phyloP scores from a whole-genome alignment of 179 eudicot species.

The Beta corolliflora region DNA sequence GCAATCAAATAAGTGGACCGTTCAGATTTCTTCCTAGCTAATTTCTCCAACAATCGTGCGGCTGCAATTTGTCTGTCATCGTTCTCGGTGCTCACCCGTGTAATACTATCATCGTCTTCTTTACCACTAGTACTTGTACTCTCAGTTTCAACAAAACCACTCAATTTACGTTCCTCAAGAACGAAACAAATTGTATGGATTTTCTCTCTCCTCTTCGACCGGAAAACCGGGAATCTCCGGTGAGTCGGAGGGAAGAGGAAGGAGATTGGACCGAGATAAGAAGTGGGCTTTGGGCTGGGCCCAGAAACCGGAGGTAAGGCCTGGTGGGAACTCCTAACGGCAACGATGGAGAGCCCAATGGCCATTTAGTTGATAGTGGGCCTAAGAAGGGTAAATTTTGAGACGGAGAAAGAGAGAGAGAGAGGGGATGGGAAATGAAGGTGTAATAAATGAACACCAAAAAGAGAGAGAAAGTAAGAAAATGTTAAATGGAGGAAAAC shows the following conservation, averaged over 20 bases:
- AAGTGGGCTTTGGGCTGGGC: conserved; percentile 32
- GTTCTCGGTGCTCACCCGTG: conserved; percentile 10
- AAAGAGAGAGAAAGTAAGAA: conserved; percentile 2
- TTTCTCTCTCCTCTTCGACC: conserved; percentile 21
- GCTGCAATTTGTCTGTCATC: conserved; percentile 35
- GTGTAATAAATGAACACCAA: background rate
- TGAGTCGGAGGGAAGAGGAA: conserved; percentile 25
- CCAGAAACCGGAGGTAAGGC: conserved; percentile 25
- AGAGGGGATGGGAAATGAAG: background rate
- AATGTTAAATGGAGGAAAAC: conserved; percentile 32
- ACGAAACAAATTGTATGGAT: conserved; percentile 51
- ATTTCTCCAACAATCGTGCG: conserved; percentile 48
- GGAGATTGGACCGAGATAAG: conserved; percentile 30
- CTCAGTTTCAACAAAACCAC: background rate
- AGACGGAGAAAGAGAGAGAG: conserved; percentile 4
- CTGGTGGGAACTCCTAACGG: conserved; percentile 32
- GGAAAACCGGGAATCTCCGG: conserved; percentile 22
- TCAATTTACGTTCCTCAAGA: conserved; percentile 37
- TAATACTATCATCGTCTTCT: background rate
- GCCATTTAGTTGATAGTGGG: conserved; percentile 1
- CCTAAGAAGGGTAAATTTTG: background rate
- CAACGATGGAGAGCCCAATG: conserved; percentile 48
- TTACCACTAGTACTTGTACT: background rate
- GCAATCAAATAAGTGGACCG: conserved; percentile 81
- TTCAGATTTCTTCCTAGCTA: conserved; percentile 78